A percentile compares a stretch with the other conserved stretches of the same genome.
phyloP scores from a whole-genome alignment of 2,329 filamentous ascomycete species.

The Aureobasidium namibiae region DNA sequence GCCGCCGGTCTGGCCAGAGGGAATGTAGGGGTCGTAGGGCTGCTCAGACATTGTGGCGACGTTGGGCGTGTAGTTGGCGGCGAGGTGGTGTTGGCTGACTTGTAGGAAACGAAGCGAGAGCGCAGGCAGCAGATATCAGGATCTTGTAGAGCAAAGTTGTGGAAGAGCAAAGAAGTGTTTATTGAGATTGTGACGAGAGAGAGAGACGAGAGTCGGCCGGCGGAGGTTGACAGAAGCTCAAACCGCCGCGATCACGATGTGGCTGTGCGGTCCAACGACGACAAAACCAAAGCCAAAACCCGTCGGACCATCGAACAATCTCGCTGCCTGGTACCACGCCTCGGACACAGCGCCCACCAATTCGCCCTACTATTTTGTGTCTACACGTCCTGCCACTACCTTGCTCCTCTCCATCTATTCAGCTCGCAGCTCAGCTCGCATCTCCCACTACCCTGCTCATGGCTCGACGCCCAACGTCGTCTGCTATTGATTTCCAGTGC shows the following conservation, averaged over 20 bases:
- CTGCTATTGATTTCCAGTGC: neutral
- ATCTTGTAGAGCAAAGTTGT: neutral
- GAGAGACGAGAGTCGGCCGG: neutral
- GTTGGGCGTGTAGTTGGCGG: neutral
- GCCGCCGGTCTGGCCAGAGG: constrained; percentile 51
- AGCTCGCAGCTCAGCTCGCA: no score
- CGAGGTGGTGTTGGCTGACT: neutral
- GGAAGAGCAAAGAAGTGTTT: neutral
- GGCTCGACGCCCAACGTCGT: neutral
- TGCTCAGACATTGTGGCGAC: constrained; percentile 46
- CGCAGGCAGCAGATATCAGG: neutral
- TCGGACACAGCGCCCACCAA: neutral
- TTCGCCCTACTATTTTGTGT: neutral
- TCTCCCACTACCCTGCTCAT: neutral
- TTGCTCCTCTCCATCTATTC: neutral
- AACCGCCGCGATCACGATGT: neutral
- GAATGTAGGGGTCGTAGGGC: constrained; percentile 81
- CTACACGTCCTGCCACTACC: neutral
- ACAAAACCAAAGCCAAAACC: neutral
- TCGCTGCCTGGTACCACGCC: neutral
- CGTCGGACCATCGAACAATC: neutral
- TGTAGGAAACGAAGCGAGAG: neutral
- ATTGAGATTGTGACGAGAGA: neutral
- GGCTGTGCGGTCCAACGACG: constrained; percentile 1
- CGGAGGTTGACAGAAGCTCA: constrained; percentile 6